phyloP scores from a whole-genome alignment of 2,329 filamentous ascomycete species.

The Akanthomyces dipterigenus region DNA sequence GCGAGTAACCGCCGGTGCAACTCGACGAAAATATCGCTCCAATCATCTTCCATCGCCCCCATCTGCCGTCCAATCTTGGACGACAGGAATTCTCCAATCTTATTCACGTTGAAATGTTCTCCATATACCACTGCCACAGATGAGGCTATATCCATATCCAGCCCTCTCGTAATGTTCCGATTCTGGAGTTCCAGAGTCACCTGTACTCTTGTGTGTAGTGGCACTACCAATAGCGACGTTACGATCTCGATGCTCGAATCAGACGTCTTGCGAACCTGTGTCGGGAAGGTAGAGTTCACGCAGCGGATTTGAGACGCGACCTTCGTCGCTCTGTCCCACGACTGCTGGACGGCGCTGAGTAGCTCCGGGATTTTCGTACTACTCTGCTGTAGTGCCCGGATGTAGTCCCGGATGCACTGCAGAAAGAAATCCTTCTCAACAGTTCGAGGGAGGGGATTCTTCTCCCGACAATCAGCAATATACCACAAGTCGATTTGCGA shows the following conservation, averaged over 20 bases:
- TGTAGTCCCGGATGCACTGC: slow-evolving; percentile 61
- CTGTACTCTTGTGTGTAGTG: slow-evolving; percentile 62
- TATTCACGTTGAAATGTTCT: slow-evolving; percentile 67
- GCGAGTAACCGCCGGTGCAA: slow-evolving; percentile 49
- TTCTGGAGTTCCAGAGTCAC: slow-evolving; percentile 51
- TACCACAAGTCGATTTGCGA: slow-evolving; percentile 63
- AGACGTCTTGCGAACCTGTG: slow-evolving; percentile 53
- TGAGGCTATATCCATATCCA: slow-evolving; percentile 48
- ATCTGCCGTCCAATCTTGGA: slow-evolving; percentile 42
- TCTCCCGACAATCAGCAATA: slow-evolving; percentile 51
- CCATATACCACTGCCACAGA: slow-evolving; percentile 65
- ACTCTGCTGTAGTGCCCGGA: slow-evolving; percentile 54
- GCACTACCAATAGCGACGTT: slow-evolving; percentile 54
- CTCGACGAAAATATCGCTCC: slow-evolving; percentile 51
- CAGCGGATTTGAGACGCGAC: slow-evolving; percentile 55
- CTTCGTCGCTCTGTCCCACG: slow-evolving; percentile 59
- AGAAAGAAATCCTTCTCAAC: slow-evolving; percentile 70
- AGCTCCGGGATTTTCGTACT: slow-evolving; percentile 51
- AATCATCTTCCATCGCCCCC: slow-evolving; percentile 32
- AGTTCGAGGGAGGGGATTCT: slow-evolving; percentile 48
- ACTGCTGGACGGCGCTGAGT: slow-evolving; percentile 50
- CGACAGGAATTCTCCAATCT: slow-evolving; percentile 65
- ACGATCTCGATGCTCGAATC: slow-evolving; percentile 60
- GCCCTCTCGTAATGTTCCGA: slow-evolving; percentile 36
- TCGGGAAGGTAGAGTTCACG: slow-evolving; percentile 59